Base-by-base conservation (phyloP, 78 protist species). In the Pigoraptor vietnamica region DNA sequence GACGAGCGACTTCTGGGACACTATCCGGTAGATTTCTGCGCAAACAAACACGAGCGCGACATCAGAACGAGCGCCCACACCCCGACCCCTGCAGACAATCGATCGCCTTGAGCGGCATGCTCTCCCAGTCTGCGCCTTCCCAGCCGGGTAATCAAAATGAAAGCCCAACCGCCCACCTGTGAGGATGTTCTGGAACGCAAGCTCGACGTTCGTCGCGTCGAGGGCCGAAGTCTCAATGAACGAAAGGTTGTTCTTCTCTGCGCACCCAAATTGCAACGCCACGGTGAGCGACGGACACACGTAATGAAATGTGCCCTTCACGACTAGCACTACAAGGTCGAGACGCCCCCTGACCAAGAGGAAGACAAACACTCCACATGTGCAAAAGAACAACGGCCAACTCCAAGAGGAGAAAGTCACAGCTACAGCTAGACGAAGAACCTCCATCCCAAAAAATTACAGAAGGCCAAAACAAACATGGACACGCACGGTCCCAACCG, bases 141-240 rank as follows among this genome's bases (percentile, higher is more conserved):
- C n/a, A n/a, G n/a, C n/a, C n/a, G n/a, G n/a, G n/a, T 40, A 14
- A 2, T 40, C 56, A 40, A 14, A 19, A 40, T 40, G 56, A 14
- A 40, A 40, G 25, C 25, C 2, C 67, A 48, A 48, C n/a, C 21
- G 39, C 90, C 0, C 81, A 88, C 90, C 87, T 34, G 91, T 90
- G 37, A 93, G 92, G 56, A 93, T 93, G 91, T 84, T 93, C 39
- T 81, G n/a, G 90, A 96, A 96, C 25, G 98, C 96, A 55, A 56
- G 87, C 93, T 95, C 95, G 55, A 96, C 98, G 93, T 96, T 96
- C 84, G 91, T 91, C 10, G 96, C 55, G 38, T 94, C 96, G 34
- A 96, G 88, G 23, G 98, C 98, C 0, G 96, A 94, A 10, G 96
- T 93, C 94, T 96, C 98, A 55, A 96, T 94, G 92, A 93, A 94